Conservation (phyloP, 441 rosid species). For the Euphorbia schlechtendalii region DNA sequence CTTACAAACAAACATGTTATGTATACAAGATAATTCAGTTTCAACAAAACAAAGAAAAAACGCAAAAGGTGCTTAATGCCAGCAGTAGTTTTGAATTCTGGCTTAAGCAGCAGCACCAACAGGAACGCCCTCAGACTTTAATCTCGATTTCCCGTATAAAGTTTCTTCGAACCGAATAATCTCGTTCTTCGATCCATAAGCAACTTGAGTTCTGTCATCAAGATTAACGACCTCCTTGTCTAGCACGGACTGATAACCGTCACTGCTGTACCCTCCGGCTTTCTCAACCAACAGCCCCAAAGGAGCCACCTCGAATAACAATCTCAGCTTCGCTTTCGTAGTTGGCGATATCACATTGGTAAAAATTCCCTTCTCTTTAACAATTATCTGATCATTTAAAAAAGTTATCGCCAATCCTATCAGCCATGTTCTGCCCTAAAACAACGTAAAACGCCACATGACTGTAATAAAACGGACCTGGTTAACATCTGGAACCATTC, state of each 20-base stretch:
- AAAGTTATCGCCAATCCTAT: constrained; percentile 9
- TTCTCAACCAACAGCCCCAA: constrained; percentile 80
- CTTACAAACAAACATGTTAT: constrained; percentile 14
- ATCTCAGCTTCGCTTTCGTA: constrained; percentile 88
- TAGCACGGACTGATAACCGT: constrained; percentile 65
- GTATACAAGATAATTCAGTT: constrained; percentile 13
- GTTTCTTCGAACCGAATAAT: constrained; percentile 84
- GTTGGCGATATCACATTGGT: constrained; percentile 85
- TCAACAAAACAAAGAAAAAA: constrained; percentile 3
- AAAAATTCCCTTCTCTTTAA: constrained; percentile 92
- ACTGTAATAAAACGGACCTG: constrained; percentile 42
- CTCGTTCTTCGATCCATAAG: constrained; percentile 93
- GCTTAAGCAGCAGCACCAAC: constrained; percentile 73
- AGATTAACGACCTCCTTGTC: constrained; percentile 65
- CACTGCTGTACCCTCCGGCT: constrained; percentile 94
- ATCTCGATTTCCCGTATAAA: constrained; percentile 75
- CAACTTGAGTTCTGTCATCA: constrained; percentile 95
- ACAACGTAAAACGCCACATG: too few relatives aligned
- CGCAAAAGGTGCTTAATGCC: background rate
- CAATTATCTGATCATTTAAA: constrained; percentile 52
- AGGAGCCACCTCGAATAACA: constrained; percentile 92
- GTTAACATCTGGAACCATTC: constrained; percentile 99
- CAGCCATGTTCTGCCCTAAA: constrained; percentile 78
- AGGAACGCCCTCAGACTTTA: constrained; percentile 63
- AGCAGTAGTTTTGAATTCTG: constrained; percentile 27